Conservation (phyloP, 352 stramenopile genomes). For the Blastocystis sp. region DNA sequence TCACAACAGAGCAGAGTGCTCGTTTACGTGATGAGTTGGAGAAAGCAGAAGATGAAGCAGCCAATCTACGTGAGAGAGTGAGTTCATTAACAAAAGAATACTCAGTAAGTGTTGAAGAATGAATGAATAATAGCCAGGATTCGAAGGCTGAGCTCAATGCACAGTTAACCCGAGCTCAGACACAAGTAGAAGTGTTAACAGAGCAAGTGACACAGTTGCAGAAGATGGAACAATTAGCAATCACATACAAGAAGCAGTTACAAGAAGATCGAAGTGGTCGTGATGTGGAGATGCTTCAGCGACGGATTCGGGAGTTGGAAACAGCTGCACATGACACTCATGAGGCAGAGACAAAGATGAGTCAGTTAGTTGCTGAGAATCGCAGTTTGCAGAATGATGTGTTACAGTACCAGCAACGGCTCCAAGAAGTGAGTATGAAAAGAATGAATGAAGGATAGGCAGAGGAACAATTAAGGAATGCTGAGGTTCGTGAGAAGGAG, state of each 20-base stretch:
- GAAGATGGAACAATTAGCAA: neutral
- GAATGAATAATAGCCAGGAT: neutral
- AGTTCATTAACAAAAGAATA: neutral
- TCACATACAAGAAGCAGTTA: conserved; percentile 3
- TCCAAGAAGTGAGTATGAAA: neutral
- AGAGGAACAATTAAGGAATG: neutral
- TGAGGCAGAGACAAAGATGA: neutral
- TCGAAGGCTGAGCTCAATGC: neutral
- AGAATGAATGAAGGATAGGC: neutral
- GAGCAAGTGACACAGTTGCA: conserved; percentile 14
- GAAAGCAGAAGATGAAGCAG: conserved; percentile 11
- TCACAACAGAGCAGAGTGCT: neutral
- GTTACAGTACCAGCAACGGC: neutral
- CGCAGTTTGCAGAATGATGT: neutral
- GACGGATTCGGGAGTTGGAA: neutral
- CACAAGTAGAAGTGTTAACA: neutral
- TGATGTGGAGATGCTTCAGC: neutral
- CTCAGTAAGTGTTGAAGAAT: neutral
- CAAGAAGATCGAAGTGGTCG: neutral
- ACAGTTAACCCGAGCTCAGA: neutral
- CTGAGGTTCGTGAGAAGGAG: neutral
- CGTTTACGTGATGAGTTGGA: conserved; percentile 11
- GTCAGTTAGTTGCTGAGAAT: neutral
- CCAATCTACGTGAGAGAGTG: neutral
- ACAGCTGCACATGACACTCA: neutral